A percentile compares a stretch with the other conserved stretches of the same genome.
These are phyloP conservation scores for Terfezia claveryi DNA, from an alignment of 495 filamentous ascomycete genomes.

Conservation along the genomic window DNA sequence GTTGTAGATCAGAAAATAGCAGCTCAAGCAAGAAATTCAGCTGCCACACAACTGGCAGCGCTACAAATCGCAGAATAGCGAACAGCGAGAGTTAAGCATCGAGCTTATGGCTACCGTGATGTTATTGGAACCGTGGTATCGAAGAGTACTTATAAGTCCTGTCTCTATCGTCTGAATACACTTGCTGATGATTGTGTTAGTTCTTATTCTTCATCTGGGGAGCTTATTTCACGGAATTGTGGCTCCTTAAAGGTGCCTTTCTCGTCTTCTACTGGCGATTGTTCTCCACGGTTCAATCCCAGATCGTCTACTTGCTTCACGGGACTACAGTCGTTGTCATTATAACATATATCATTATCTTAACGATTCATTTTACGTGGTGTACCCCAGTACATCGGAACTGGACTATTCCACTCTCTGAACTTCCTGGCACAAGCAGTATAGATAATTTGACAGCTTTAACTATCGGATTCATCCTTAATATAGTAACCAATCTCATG, in stretches of 20 bases:
- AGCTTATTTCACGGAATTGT: not conserved
- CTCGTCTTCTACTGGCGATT: constrained; percentile 5
- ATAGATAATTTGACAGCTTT: not conserved
- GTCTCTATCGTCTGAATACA: not conserved
- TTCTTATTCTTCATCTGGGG: constrained; percentile 2
- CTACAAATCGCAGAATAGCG: not conserved
- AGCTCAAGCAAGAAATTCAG: not conserved
- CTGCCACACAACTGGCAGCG: not conserved
- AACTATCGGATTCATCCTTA: not conserved
- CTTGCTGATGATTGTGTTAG: not conserved
- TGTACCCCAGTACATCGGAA: not conserved
- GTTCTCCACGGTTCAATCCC: not conserved
- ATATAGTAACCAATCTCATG: not conserved
- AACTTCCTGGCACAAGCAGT: not conserved
- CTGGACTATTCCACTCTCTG: not conserved
- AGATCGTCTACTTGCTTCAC: not conserved
- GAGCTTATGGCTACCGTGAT: not conserved
- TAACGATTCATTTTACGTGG: not conserved
- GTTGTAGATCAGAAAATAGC: not conserved
- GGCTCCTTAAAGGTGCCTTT: constrained; percentile 3
- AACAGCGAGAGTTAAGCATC: not conserved
- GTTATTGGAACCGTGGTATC: not conserved
- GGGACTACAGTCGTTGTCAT: not conserved
- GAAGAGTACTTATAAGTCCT: not conserved
- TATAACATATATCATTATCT: not conserved